Conservation (phyloP, 768 basidiomycete species). For the Suillus tomentosus region DNA sequence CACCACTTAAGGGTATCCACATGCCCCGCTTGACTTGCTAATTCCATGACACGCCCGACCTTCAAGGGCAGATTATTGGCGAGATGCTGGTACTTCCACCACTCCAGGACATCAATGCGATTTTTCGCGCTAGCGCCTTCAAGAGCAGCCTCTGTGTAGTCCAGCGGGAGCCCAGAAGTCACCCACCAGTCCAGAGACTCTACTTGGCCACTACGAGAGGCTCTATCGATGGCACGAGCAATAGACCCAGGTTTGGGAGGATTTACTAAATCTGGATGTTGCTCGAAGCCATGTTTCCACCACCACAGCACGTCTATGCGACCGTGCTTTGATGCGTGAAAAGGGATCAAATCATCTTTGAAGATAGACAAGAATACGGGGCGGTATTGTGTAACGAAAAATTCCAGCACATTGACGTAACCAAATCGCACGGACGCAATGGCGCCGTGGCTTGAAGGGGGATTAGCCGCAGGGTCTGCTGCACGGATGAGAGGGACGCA, state of each 20-base stretch:
- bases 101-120: conserved; percentile 73
- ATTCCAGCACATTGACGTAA: conserved; percentile 75
- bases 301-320: conserved; percentile 73
- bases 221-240: conserved; percentile 74
- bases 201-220: conserved; percentile 76
- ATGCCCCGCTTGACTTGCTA: conserved; percentile 78
- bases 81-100: conserved; percentile 73
- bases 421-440: conserved; percentile 69
- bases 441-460: conserved; percentile 72
- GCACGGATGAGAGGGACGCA: conserved; percentile 61
- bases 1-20: conserved; percentile 84
- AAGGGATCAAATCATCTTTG: conserved; percentile 69
- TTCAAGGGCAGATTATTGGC: conserved; percentile 61
- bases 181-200: conserved; percentile 83
- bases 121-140: conserved; percentile 80
- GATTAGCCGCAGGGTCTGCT: conserved; percentile 52
- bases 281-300: conserved; percentile 72
- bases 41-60: conserved; percentile 83
- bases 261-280: conserved; percentile 60
- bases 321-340: conserved; percentile 76
- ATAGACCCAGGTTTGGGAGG: conserved; percentile 56
- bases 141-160: conserved; percentile 80
- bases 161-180: conserved; percentile 59
- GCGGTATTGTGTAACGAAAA: conserved; percentile 66
- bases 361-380: conserved; percentile 65